phyloP scores from a whole-genome alignment of 768 basidiomycete species.

The Phylloporus sp. region DNA sequence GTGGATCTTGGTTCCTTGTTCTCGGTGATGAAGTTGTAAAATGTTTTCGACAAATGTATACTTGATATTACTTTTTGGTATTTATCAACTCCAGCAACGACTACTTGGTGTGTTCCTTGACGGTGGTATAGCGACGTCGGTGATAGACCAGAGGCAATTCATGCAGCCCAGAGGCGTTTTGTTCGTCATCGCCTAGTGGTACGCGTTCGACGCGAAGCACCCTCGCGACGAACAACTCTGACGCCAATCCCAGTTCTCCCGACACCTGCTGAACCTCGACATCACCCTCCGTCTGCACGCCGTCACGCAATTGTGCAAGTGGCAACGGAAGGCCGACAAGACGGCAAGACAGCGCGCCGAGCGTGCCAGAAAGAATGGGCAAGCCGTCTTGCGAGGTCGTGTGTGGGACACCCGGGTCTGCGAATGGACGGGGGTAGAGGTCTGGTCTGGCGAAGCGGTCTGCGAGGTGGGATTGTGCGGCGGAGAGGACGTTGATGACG shows the following conservation, averaged over 20 bases:
- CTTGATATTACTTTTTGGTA: no score
- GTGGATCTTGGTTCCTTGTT: constrained; percentile 80
- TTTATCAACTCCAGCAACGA: background rate
- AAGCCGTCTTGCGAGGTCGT: constrained; percentile 48
- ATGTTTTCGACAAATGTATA: background rate
- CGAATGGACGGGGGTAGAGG: constrained; percentile 59
- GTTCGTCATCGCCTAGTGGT: constrained; percentile 15
- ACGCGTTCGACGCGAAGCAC: constrained; percentile 60
- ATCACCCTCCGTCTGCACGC: constrained; percentile 2
- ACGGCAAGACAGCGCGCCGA: constrained; percentile 73
- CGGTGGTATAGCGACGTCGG: constrained; percentile 55
- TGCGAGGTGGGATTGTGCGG: constrained; percentile 59
- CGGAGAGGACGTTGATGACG: constrained; percentile 78
- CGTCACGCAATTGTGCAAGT: constrained; percentile 48
- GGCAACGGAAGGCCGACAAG: constrained; percentile 60
- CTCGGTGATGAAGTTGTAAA: constrained; percentile 68
- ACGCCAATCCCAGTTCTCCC: constrained; percentile 38
- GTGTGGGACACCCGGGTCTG: constrained; percentile 33
- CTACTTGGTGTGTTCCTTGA: constrained; percentile 18
- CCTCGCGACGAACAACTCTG: constrained; percentile 80
- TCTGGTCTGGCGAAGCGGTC: constrained; percentile 71
- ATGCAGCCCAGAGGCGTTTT: constrained; percentile 20
- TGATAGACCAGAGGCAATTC: constrained; percentile 63
- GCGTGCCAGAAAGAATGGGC: constrained; percentile 52
- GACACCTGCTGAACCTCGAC: constrained; percentile 17